These are phyloP conservation scores for Choiromyces venosus DNA, from an alignment of 495 filamentous ascomycete species.

Conservation along the genomic window DNA sequence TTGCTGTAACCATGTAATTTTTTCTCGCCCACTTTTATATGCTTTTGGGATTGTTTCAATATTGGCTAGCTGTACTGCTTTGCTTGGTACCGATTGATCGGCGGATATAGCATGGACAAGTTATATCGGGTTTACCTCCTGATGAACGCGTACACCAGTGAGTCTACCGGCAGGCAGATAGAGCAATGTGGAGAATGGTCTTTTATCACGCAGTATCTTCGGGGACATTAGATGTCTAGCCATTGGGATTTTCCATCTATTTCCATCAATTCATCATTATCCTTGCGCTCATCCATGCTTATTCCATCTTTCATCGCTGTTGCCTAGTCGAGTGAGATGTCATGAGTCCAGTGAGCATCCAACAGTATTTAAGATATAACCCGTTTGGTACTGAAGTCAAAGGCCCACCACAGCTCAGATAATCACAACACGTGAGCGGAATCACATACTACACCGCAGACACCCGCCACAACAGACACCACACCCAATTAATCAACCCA, in stretches of 20 bases:
- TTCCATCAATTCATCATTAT: neutral
- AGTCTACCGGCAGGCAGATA: neutral
- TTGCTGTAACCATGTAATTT: too few relatives aligned
- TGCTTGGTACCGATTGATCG: neutral
- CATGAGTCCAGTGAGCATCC: neutral
- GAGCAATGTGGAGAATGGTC: neutral
- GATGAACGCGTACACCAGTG: neutral
- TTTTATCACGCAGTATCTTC: neutral
- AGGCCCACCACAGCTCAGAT: neutral
- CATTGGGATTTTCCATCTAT: neutral
- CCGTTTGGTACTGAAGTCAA: neutral
- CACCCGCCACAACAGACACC: neutral
- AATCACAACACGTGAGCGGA: neutral
- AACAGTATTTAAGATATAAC: neutral
- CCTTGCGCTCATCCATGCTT: neutral
- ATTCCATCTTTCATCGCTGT: neutral
- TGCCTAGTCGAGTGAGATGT: neutral
- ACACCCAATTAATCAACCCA: neutral
- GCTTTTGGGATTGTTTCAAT: too few relatives aligned
- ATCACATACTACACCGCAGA: neutral
- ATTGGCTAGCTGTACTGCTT: too few relatives aligned
- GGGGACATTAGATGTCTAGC: neutral
- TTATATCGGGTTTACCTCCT: neutral
- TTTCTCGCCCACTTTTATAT: too few relatives aligned
- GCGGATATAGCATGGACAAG: neutral